Base-by-base conservation (phyloP, 179 eudicot species). In the Nepenthes alata region DNA sequence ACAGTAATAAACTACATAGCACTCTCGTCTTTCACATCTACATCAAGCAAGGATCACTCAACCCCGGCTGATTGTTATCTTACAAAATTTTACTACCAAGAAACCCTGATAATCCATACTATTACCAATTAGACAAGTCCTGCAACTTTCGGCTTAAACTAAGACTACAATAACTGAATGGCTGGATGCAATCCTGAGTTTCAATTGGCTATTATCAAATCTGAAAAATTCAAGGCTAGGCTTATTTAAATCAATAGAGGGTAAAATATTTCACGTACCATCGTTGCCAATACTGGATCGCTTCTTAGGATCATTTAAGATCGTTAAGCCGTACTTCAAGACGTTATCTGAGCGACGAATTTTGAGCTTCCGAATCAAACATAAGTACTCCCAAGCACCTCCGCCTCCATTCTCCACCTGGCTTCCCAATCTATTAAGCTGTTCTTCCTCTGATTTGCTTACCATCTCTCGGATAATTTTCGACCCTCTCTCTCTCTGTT, bases 321-420 rank as follows among this genome's bases (percentile, higher is more conserved):
- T 77, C 5, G 83, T 51, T 37, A 78, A 72, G 4, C 98, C 98
- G 56, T 79, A 78, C 77, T 91, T 89, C 16, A 91, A 59, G 51
- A 91, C 98, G 63, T 75, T 80, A 60, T 80, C 85, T 63, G 98
- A 82, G 16, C 96, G 81, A 35, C 98, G 83, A 55, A 85, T 66
- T 78, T 89, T 89, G 76, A 86, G 95, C 75, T 89, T 89, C 1
- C 86, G 86, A 1, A 86, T 78, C 50, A 89, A 81, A 25, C 68
- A 76, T 7, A 88, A 86, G 53, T 88, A 91, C 65, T 91, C 91
- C 96, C 91, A 91, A 54, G 76, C 87, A 50, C 91, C 96, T 2
- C 96, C 97, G 0, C 97, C 97, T 11, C 95, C 96, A 59, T 85
- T 83, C 57, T 88, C 96, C 0, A 83, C 95, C 73, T 88, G 97